Conservation (phyloP, 139 green algal species). For the Pleodorina starrii region DNA sequence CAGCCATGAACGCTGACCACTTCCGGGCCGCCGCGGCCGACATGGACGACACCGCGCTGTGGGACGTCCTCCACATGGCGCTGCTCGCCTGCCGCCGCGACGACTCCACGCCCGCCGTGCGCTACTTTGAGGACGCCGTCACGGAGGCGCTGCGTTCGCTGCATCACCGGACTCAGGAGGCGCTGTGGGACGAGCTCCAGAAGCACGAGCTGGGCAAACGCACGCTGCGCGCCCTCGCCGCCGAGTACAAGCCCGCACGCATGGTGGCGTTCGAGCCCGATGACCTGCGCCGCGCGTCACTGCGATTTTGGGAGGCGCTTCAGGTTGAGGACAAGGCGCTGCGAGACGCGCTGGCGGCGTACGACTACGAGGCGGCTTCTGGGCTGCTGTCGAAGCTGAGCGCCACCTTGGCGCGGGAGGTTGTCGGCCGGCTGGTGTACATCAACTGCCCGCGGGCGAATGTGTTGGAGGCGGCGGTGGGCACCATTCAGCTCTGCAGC, state of each 20-base stretch:
- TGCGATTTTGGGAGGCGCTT: neutral
- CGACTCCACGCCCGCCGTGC: neutral
- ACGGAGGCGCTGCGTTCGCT: neutral
- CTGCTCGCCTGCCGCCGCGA: neutral
- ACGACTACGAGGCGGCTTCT: neutral
- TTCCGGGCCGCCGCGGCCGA: neutral
- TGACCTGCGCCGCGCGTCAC: neutral
- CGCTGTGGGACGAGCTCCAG: slow-evolving; percentile 1
- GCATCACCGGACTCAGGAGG: neutral
- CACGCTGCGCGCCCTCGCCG: neutral
- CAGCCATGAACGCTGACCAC: neutral
- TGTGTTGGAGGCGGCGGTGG: slow-evolving; percentile 3
- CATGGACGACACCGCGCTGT: slow-evolving; percentile 7
- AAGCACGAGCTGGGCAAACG: neutral
- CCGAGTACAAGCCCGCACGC: neutral
- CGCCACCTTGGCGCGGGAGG: neutral
- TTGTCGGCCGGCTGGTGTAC: neutral
- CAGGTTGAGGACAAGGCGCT: neutral
- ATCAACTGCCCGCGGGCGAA: slow-evolving; percentile 13
- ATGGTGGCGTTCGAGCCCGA: slow-evolving; percentile 10
- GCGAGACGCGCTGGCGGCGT: neutral
- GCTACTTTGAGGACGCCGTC: slow-evolving; percentile 12
- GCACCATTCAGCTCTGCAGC: neutral
- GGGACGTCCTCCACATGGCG: neutral
- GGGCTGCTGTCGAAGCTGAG: neutral